These are phyloP conservation scores for Populus hybrid DNA, from an alignment of 441 rosid genomes.

Conservation along the genomic window DNA sequence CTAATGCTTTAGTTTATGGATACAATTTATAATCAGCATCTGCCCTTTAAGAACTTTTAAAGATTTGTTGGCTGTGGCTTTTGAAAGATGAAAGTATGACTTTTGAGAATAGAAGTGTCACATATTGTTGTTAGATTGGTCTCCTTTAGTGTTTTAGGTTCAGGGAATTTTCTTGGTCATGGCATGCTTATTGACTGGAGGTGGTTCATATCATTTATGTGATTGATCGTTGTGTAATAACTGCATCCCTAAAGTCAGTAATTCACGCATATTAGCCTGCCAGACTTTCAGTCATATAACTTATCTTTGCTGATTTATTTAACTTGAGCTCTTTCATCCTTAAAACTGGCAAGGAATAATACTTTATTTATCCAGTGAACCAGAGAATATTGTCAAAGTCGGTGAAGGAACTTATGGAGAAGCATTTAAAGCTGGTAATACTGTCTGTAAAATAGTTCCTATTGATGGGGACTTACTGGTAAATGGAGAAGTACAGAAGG, in stretches of 20 bases:
- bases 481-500: slow-evolving; percentile 96
- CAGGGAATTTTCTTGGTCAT: not conserved
- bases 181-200: not conserved
- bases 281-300: not conserved
- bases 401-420: slow-evolving; percentile 99
- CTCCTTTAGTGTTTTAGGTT: not conserved
- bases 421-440: slow-evolving; percentile 74
- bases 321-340: slow-evolving; percentile 12
- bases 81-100: not conserved
- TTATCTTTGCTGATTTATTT: not conserved
- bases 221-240: not conserved
- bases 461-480: slow-evolving; percentile 83
- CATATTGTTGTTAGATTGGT: not conserved
- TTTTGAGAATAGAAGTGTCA: not conserved
- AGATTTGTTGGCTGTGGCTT: not conserved
- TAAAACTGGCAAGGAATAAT: slow-evolving; percentile 16
- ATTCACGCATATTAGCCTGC: not conserved
- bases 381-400: slow-evolving; percentile 63
- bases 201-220: not conserved
- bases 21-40: not conserved
- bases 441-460: slow-evolving; percentile 96
- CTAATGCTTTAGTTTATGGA: not conserved
- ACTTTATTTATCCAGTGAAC: slow-evolving; percentile 49
- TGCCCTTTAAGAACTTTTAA: not conserved
- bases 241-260: not conserved